Evolutionary conservation across 306 rosid species (phyloP), one percentile per base, ranked within the genome.

Genomic region (Phaseolus lunatus): DNA sequence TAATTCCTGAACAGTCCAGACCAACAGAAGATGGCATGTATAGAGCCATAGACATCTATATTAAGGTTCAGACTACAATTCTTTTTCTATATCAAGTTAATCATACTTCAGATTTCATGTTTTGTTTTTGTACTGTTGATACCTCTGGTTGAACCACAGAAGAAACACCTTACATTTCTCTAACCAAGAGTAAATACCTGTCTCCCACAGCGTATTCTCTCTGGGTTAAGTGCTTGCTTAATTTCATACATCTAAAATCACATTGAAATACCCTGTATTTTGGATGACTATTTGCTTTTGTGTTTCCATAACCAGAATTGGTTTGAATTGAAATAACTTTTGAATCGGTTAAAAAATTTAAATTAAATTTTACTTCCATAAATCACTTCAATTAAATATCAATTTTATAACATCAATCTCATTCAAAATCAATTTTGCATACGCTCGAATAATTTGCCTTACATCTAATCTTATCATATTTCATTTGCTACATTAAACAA

Each of bases 11-110:
- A 82, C 94, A 89, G 77, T 84, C 98, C 47, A 92, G 89, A 87
- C 88, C 80, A 64, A 80, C 89, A 7, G 98, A 96, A 81, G 99
- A 92, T 84, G 98, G 96, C 26, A 96, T 96, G 82, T 96, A 96
- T 53, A 88, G 98, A 80, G 94, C 96, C 81, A 77, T 88, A 47
- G 99, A 96, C 84, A 96, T 96, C 84, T 96, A 85, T 89, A 79
- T 96, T 14, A 96, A 96, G 99, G 99, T 96, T 73, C 78, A 48
- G 4, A 59, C 58, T 91, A 50, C 84, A 19, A 9, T 41, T 58
- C 58, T 49, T 80, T 52, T 56, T 56, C 54, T 41, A 39, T 71
- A 52, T 29, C 72, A 65, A 47, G n/a, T 44, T 59, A 69, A 52
- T 0, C 72, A 48, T 48, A 33, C 35, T 52, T 9, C 33, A 7